Evolutionary conservation across 495 filamentous ascomycete species (phyloP), one percentile per base, ranked within the genome.

Genomic region (Articulospora tetracladia): DNA sequence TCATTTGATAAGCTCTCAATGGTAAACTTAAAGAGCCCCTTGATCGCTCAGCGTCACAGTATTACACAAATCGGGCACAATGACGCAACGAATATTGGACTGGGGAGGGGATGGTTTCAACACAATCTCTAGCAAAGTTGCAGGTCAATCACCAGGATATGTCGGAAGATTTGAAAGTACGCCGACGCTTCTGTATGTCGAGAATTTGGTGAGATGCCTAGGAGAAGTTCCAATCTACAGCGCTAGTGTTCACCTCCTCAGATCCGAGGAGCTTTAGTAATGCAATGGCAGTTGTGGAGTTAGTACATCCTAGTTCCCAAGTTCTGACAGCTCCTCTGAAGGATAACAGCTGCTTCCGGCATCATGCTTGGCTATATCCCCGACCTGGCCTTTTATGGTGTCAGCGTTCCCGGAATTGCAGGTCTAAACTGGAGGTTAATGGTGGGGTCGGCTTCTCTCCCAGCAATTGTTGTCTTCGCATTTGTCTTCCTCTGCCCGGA

Each of bases 381-480:
- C 15, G 88, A 88, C 69, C 72, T 95, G 20, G 87, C 83, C 20
- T 91, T 95, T 70, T 88, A 83, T 65, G 66, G 82, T 27, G 84
- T 91, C 10, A 7, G 15, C n/a, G 39, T 44, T n/a, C 39, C 39
- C 10, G 39, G 15, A 34, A 34, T 34, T 15, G 30, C 6, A 34
- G 30, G 39, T 44, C 11, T 15, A 3, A 44, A 44, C 66, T 93
- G 91, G 91, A 83, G 90, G 28, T 68, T 92, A 53, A 93, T 93
- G 91, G 82, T 96, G 77, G 89, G 81, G 3, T 92, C 88, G 12
- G 86, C 91, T 13, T 79, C 88, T 72, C 71, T 95, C 10, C 90
- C 88, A 0, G 85, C 90, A 22, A 69, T 93, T 32, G 66, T 92
- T 55, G 87, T 92, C 59, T 83, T 81, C 20, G 75, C 68, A 30